These are phyloP conservation scores for Kalanchoe fedtschenkoi DNA, from an alignment of 164 flowering plant species.

Conservation along the genomic window DNA sequence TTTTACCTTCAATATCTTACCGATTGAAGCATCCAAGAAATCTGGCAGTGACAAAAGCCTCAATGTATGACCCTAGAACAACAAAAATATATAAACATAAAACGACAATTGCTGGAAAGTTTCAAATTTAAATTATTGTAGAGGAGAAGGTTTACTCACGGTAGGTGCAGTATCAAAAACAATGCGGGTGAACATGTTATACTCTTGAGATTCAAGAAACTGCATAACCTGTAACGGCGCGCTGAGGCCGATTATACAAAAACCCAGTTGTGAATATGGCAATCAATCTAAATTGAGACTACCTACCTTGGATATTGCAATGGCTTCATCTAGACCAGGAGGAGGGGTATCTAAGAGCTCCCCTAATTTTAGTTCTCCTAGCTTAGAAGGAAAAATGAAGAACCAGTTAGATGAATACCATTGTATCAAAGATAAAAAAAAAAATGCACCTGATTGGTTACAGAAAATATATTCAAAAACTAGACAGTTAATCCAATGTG, in stretches of 20 bases:
- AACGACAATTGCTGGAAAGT: too few species aligned
- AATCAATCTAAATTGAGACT: neutral
- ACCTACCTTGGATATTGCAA: constrained; percentile 79
- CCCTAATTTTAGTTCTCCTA: constrained; percentile 77
- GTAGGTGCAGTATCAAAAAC: constrained; percentile 98
- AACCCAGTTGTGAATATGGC: neutral
- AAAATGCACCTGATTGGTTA: neutral
- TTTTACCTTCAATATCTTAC: constrained; percentile 80
- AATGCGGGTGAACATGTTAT: constrained; percentile 66
- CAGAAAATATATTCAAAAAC: too few species aligned
- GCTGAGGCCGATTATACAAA: neutral
- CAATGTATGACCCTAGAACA: constrained; percentile 76
- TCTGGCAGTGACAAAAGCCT: constrained; percentile 87
- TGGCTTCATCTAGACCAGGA: constrained; percentile 96
- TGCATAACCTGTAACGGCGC: constrained; percentile 66
- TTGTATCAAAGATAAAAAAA: neutral
- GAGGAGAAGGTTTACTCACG: constrained; percentile 27
- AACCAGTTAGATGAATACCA: neutral
- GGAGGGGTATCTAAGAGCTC: constrained; percentile 92
- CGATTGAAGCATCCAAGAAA: constrained; percentile 86
- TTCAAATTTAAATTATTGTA: too few species aligned
- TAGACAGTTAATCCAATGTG: too few species aligned
- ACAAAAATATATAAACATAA: neutral
- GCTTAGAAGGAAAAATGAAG: neutral
- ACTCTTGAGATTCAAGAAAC: constrained; percentile 77